Base-by-base conservation (phyloP, 106 monocot genomes). In the Posidonia australis region DNA sequence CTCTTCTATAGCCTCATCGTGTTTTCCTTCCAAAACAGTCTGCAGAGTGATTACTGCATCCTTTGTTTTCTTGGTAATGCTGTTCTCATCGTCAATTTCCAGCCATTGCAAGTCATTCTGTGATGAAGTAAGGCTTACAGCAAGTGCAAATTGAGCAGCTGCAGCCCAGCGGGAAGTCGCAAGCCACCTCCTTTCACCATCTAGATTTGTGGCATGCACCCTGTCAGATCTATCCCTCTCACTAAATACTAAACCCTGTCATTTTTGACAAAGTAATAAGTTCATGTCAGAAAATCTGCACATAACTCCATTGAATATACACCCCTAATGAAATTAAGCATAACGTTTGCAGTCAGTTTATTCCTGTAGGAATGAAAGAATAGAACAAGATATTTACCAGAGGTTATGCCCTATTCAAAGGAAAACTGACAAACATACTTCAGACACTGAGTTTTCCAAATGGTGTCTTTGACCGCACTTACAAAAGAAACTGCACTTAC, bases 11-110 rank as follows among this genome's bases (percentile, higher is more conserved):
- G 68, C 81, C 22, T 18, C 31, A 53, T 88, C 77, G 69, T 91
- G 91, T 66, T 88, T 83, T 62, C 98, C 91, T 80, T 91, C 90
- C 45, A 98, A 65, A 60, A 98, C 84, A 72, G 55, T 83, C 71
- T 83, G 91, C 59, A 98, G 68, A 58, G 98, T 98, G 44, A 98
- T 77, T 1, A 98, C 87, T 46, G 98, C 98, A 68, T 98, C 98
- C 70, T 85, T 87, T 62, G 98, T 88, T 79, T 69, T 91, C 70
- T 69, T 77, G 43, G 91, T 60, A 48, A 98, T 91, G 77, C 70
- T 85, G 49, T 75, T 65, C 54, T 85, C 87, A 41, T 87, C 87
- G 19, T 68, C 64, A 43, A 79, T 72, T 58, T 91, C 83, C 18
- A 91, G 60, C 31, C 56, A 47, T 65, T 75, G 82, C 29, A 98